A percentile compares a stretch with the other conserved stretches of the same genome.
Conservation (phyloP, 1,284 basidiomycete genomes). For the Vanrija sp. region DNA sequence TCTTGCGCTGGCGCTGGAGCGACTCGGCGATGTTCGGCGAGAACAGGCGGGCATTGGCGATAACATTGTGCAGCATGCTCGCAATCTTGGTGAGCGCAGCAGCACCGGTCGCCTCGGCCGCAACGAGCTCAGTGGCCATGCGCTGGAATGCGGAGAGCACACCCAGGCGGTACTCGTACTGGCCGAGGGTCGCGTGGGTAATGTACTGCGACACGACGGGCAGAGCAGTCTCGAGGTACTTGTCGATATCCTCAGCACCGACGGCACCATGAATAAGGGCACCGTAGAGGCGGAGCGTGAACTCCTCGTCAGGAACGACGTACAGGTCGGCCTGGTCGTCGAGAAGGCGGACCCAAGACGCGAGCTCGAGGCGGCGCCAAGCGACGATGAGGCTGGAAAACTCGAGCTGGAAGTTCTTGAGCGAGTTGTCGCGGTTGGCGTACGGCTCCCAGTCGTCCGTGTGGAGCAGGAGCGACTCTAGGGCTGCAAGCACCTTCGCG, state of each 20-base stretch:
- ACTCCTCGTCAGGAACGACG: slow-evolving; percentile 63
- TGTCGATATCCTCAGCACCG: slow-evolving; percentile 48
- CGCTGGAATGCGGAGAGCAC: slow-evolving; percentile 67
- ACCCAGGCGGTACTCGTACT: slow-evolving; percentile 67
- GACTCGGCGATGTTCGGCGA: slow-evolving; percentile 54
- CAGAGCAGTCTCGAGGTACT: slow-evolving; percentile 61
- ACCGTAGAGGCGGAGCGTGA: slow-evolving; percentile 93
- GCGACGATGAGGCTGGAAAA: slow-evolving; percentile 74
- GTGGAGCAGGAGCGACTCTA: slow-evolving; percentile 83
- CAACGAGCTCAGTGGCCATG: slow-evolving; percentile 37
- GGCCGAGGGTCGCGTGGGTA: slow-evolving; percentile 72
- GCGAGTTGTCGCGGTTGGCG: slow-evolving; percentile 78
- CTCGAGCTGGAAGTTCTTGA: slow-evolving; percentile 64
- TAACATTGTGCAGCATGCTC: slow-evolving; percentile 65
- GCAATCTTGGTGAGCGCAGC: slow-evolving; percentile 53
- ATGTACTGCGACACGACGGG: slow-evolving; percentile 81
- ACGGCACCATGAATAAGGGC: slow-evolving; percentile 65
- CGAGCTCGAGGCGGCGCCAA: slow-evolving; percentile 86
- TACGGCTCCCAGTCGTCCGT: slow-evolving; percentile 97
- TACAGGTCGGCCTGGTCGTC: slow-evolving; percentile 66
- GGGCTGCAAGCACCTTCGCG: slow-evolving; percentile 74
- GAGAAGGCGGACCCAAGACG: slow-evolving; percentile 80
- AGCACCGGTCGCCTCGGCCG: slow-evolving; percentile 42
- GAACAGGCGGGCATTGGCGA: slow-evolving; percentile 67
- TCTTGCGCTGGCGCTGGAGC: slow-evolving; percentile 60